phyloP scores from a whole-genome alignment of 345 rosid species.

The Pistacia integerrima region DNA sequence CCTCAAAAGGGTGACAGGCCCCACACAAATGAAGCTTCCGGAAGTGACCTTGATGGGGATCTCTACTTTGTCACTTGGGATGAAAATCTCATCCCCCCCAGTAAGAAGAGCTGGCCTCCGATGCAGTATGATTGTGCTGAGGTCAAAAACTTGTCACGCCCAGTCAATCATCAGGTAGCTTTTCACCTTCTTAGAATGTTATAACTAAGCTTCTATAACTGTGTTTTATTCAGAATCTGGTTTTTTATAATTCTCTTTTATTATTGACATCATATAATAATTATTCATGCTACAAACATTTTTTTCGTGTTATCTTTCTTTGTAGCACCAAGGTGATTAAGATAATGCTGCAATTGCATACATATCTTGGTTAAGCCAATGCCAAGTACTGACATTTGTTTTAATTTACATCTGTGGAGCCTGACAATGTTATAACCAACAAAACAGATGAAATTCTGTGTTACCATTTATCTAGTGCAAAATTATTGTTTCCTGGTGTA shows the following conservation, averaged over 20 bases:
- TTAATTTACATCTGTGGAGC: not conserved
- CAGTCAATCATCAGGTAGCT: conserved; percentile 67
- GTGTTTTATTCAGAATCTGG: not conserved
- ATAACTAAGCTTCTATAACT: conserved; percentile 4
- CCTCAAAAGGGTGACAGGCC: conserved; percentile 94
- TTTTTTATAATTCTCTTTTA: conserved; percentile 1
- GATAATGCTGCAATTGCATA: not conserved
- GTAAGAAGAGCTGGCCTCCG: conserved; percentile 66
- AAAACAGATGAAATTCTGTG: not conserved
- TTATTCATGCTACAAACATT: not conserved
- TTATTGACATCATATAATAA: not conserved
- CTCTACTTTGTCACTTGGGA: conserved; percentile 94
- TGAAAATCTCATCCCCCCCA: conserved; percentile 78
- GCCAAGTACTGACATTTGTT: not conserved
- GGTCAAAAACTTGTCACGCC: conserved; percentile 28
- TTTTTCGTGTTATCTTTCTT: not conserved
- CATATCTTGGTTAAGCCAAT: not conserved
- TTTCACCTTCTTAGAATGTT: conserved; percentile 7
- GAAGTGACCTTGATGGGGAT: conserved; percentile 98
- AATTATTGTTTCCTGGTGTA: not conserved
- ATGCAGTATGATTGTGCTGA: conserved; percentile 67
- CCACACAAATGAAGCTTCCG: conserved; percentile 90
- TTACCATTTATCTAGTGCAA: not conserved
- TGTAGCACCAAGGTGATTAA: not conserved
- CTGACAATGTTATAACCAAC: not conserved